Conservation (phyloP, 148 eudicot genomes). For the Persicaria tinctoria region DNA sequence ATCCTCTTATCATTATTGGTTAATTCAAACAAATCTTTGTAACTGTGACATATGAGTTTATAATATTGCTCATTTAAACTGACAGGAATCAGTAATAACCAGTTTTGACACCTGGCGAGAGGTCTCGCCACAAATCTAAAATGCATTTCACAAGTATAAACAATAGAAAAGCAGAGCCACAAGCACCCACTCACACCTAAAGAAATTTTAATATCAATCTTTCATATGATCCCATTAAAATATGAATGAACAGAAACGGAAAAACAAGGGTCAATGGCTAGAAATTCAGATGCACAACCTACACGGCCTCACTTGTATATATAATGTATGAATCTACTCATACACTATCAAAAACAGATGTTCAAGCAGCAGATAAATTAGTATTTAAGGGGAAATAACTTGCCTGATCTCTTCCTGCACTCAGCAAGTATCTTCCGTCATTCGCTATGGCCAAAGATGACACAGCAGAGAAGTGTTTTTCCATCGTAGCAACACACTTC, state of each 20-base stretch:
- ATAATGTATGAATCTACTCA: background rate
- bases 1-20: background rate
- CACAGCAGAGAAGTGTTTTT: slow-evolving; percentile 81
- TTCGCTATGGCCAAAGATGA: slow-evolving; percentile 75
- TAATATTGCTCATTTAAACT: background rate
- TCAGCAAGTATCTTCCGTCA: slow-evolving; percentile 71
- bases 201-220: background rate
- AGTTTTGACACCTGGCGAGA: background rate
- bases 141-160: background rate
- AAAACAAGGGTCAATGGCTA: background rate
- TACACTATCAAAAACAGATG: background rate
- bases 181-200: background rate
- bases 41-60: background rate
- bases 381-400: slow-evolving; percentile 4
- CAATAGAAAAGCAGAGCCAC: background rate
- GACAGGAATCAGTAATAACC: background rate
- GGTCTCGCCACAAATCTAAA: background rate
- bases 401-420: slow-evolving; percentile 94
- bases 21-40: background rate
- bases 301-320: background rate
- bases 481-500: slow-evolving; percentile 62
- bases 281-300: background rate
- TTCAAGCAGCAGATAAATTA: background rate
- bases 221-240: background rate
- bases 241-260: background rate